phyloP scores from a whole-genome alignment of 768 basidiomycete genomes.

The Amanita molliuscula region DNA sequence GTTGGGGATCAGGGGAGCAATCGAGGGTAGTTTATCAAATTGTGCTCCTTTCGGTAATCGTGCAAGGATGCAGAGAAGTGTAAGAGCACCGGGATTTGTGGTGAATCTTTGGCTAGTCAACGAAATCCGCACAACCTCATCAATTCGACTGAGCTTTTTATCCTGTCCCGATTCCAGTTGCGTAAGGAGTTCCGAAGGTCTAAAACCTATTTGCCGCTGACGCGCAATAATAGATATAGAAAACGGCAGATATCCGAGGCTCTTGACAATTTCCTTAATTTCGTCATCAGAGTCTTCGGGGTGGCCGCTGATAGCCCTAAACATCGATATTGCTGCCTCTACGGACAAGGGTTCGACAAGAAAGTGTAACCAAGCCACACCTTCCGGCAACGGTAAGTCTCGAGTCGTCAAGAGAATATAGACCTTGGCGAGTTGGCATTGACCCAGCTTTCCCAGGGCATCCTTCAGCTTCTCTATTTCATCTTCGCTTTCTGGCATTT shows the following conservation, averaged over 20 bases:
- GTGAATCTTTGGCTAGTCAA: neutral
- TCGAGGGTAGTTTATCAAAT: neutral
- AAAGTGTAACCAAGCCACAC: neutral
- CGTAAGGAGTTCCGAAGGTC: neutral
- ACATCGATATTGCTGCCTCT: neutral
- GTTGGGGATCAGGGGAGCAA: neutral
- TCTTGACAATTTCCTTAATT: neutral
- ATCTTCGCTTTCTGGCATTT: neutral
- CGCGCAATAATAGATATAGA: neutral
- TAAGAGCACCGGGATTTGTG: neutral
- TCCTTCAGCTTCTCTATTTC: neutral
- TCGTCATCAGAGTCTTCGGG: neutral
- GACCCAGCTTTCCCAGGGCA: neutral
- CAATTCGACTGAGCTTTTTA: neutral
- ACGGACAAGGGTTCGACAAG: neutral
- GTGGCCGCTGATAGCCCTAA: neutral
- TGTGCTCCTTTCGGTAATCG: neutral
- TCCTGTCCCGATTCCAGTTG: neutral
- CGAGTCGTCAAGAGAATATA: neutral
- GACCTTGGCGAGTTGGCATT: neutral
- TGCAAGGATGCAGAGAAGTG: neutral
- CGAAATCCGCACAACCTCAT: neutral
- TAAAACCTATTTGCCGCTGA: neutral
- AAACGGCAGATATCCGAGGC: neutral
- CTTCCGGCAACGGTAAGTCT: neutral